Evolutionary conservation across 2,329 filamentous ascomycete genomes (phyloP).

Genomic region (Remersonia thermophila): DNA sequence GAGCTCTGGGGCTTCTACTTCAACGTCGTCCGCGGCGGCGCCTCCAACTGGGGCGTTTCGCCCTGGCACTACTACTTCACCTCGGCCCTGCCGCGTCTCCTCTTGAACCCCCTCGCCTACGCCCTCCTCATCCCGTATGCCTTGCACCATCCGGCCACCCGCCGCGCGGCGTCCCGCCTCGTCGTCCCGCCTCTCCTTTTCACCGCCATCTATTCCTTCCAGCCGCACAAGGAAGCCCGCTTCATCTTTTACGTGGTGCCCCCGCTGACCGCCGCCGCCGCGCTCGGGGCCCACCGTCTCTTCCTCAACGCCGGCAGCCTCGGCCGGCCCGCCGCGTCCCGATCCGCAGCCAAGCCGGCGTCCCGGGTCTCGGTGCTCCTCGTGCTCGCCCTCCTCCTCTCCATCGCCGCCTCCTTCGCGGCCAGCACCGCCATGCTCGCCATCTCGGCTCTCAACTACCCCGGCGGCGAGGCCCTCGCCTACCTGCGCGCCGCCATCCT

Average conservation of each 20-base stretch:
- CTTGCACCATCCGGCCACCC: constrained; percentile 34
- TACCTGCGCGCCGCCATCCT: constrained; percentile 33
- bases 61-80: constrained; percentile 80
- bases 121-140: constrained; percentile 43
- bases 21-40: constrained; percentile 75
- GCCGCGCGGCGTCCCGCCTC: constrained; percentile 32
- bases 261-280: constrained; percentile 63
- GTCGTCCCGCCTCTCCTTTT: constrained; percentile 60
- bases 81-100: constrained; percentile 66
- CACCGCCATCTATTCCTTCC: constrained; percentile 67
- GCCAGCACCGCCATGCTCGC: constrained; percentile 57
- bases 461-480: constrained; percentile 67
- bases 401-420: constrained; percentile 46
- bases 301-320: constrained; percentile 42
- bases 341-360: constrained; percentile 28
- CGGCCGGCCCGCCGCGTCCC: too few species aligned
- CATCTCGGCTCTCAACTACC: constrained; percentile 83
- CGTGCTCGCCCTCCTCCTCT: constrained; percentile 41
- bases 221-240: constrained; percentile 92
- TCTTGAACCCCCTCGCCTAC: constrained; percentile 64
- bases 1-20: constrained; percentile 82
- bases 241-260: constrained; percentile 88
- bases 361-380: constrained; percentile 41
- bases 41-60: constrained; percentile 76
- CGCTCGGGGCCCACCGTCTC: constrained; percentile 60